phyloP scores from a whole-genome alignment of 768 basidiomycete species.

The Mycena chlorophos region DNA sequence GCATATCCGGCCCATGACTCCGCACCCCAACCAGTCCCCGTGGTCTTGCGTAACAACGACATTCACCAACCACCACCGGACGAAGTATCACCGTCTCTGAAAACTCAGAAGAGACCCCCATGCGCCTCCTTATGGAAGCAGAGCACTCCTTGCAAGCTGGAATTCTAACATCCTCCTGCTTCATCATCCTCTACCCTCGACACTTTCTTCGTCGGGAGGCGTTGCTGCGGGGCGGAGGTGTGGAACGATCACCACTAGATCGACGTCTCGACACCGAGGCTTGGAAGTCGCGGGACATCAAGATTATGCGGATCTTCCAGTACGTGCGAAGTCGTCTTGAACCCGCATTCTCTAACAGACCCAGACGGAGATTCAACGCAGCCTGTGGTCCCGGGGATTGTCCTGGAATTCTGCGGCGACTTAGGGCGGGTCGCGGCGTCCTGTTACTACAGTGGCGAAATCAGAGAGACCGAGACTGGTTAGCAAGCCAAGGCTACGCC shows the following conservation, averaged over 20 bases:
- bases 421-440: neutral
- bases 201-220: neutral
- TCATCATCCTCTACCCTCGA: neutral
- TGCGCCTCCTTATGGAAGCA: neutral
- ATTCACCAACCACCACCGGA: neutral
- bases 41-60: neutral
- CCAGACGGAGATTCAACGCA: too few relatives aligned
- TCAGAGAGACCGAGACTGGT: neutral
- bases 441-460: neutral
- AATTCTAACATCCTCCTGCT: neutral
- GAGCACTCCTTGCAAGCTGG: neutral
- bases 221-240: neutral
- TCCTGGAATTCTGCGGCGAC: neutral
- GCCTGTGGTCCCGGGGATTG: too few relatives aligned
- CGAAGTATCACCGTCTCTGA: neutral
- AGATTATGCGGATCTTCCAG: neutral
- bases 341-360: too few relatives aligned
- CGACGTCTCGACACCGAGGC: neutral
- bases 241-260: neutral
- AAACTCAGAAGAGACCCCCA: neutral
- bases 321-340: neutral
- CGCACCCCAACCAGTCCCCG: neutral
- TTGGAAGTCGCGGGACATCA: neutral
- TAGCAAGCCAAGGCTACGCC: neutral
- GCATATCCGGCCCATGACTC: neutral